Base-by-base conservation (phyloP, 2,329 filamentous ascomycete genomes). In the Penicillium concentricum region DNA sequence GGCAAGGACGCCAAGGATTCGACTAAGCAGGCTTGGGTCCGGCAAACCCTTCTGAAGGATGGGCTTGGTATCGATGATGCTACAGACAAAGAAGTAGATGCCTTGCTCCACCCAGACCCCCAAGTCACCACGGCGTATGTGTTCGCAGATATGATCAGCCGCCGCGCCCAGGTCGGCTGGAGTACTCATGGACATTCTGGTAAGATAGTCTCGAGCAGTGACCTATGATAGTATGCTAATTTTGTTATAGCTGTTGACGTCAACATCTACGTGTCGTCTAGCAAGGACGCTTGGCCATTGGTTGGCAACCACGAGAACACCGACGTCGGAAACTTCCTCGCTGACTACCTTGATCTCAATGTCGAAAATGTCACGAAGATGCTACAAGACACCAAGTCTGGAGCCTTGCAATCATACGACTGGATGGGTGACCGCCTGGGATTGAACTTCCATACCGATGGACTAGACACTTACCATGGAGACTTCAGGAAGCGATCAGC, bases 301-400 rank as follows among this genome's bases (percentile, higher is more conserved):
- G 78, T 84, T 3, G 93, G 93, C 8, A 97, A 97, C 72, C 87
- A 95, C 53, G 94, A 99, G 79, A 99, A 99, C 72, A 97, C 88
- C 0, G 92, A 97, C 26, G 83, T 99, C 1, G 94, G 94, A 34
- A 79, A 83, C 43, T 99, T 97, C 73, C 76, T 99, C 56, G 80
- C 85, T 8, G 78, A 86, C 9, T 99, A 94, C 69, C 82, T 99
- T 0, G 84, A 84, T 47, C 84, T 97, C 1, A 87, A 97, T 69
- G 84, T 96, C 2, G 84, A 90, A 1, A 80, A 81, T 32, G 85
- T 97, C 54, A 97, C 92, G 0, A 79, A 85, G 68, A 87, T 94
- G 73, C 77, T 99, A 43, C 83, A 80, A 64, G 54, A 52, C 39
- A 37, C 54, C 20, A 56, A 56, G 35, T 41, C 54, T 41, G 45